Percentiles rank a stretch among this genome's conserved stretches.
Conservation (phyloP, 2,329 filamentous ascomycete species). For the Didymella keratinophila region DNA sequence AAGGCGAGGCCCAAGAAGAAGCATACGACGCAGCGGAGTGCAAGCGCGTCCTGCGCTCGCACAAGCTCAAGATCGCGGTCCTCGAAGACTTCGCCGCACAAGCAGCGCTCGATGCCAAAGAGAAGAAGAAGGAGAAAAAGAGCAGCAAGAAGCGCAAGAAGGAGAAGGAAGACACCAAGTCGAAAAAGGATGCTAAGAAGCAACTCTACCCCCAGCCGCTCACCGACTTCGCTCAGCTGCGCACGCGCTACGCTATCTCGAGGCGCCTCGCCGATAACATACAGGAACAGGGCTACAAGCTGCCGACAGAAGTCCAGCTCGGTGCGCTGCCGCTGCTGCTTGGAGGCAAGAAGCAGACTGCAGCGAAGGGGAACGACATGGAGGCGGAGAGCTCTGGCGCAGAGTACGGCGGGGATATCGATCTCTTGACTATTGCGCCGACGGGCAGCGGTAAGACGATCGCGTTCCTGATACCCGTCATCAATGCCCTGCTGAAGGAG, state of each 20-base stretch:
- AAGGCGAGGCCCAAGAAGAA: slow-evolving; percentile 61
- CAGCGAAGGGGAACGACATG: slow-evolving; percentile 42
- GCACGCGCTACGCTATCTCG: slow-evolving; percentile 75
- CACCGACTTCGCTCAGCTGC: slow-evolving; percentile 76
- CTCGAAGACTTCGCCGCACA: slow-evolving; percentile 60
- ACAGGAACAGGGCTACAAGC: slow-evolving; percentile 79
- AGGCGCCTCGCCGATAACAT: slow-evolving; percentile 79
- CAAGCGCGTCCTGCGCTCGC: slow-evolving; percentile 75
- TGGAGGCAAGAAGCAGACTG: slow-evolving; percentile 47
- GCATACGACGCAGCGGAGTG: slow-evolving; percentile 73
- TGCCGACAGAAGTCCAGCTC: slow-evolving; percentile 94
- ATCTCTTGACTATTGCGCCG: slow-evolving; percentile 88
- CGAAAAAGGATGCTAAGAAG: slow-evolving; percentile 62
- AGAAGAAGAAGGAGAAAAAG: slow-evolving; percentile 59
- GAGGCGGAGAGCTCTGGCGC: slow-evolving; percentile 42
- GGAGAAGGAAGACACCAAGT: slow-evolving; percentile 46
- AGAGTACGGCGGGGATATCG: slow-evolving; percentile 58
- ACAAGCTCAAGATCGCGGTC: slow-evolving; percentile 84
- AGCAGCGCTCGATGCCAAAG: slow-evolving; percentile 45
- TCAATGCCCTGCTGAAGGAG: slow-evolving; percentile 70
- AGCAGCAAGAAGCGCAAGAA: slow-evolving; percentile 62
- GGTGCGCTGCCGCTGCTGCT: slow-evolving; percentile 83
- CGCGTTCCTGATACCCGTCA: slow-evolving; percentile 86
- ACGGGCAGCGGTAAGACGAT: slow-evolving; percentile 97
- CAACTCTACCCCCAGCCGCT: slow-evolving; percentile 82